These are phyloP conservation scores for Thecaphora thlaspeos DNA, from an alignment of 1,284 basidiomycete species.

Conservation along the genomic window DNA sequence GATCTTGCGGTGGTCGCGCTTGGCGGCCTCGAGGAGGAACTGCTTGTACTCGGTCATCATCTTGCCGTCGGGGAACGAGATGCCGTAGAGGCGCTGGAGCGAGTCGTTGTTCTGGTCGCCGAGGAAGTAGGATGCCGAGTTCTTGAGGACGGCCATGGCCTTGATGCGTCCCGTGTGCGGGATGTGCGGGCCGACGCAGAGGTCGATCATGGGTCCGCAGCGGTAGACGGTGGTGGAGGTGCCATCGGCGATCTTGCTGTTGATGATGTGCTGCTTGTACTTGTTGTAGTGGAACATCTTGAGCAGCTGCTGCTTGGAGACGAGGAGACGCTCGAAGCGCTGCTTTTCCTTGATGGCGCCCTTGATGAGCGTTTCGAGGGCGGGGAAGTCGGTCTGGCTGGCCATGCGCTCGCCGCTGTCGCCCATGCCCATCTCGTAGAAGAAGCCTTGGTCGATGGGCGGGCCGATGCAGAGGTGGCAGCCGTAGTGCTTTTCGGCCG, in stretches of 20 bases:
- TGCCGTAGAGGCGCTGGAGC: constrained; percentile 94
- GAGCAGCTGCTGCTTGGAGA: constrained; percentile 88
- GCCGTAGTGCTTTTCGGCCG: constrained; percentile 92
- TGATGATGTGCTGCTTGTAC: constrained; percentile 95
- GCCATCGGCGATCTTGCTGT: constrained; percentile 93
- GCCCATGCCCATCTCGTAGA: constrained; percentile 84
- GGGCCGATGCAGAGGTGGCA: constrained; percentile 97
- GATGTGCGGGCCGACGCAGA: constrained; percentile 95
- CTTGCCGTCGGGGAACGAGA: constrained; percentile 98
- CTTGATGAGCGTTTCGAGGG: constrained; percentile 85
- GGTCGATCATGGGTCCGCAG: constrained; percentile 96
- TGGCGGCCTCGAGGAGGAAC: constrained; percentile 93
- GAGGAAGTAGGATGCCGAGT: constrained; percentile 97
- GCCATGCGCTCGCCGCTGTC: constrained; percentile 50
- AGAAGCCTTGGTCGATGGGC: constrained; percentile 97
- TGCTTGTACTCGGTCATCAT: constrained; percentile 93
- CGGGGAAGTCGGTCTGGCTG: constrained; percentile 73
- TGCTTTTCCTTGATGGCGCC: constrained; percentile 93
- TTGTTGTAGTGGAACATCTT: constrained; percentile 99
- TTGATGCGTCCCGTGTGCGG: constrained; percentile 98
- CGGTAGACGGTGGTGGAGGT: constrained; percentile 97
- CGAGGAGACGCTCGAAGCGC: constrained; percentile 88
- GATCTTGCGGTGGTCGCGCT: constrained; percentile 87
- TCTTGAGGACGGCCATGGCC: constrained; percentile 64
- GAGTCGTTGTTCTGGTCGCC: constrained; percentile 92